Evolutionary conservation across 2,329 filamentous ascomycete species (phyloP).

Genomic region (Diplodia corticola): DNA sequence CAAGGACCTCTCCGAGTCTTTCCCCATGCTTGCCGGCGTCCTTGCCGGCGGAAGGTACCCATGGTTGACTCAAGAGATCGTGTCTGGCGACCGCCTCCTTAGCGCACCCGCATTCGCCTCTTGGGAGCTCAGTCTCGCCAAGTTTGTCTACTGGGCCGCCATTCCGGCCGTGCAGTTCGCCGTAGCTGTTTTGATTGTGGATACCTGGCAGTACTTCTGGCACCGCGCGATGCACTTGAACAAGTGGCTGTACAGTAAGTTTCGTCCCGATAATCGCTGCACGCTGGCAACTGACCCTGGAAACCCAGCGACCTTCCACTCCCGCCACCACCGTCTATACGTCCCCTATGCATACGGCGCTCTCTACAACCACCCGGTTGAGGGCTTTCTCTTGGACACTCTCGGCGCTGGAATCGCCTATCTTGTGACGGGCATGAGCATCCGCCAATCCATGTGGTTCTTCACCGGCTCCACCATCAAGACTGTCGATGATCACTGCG

Average conservation of each 20-base stretch:
- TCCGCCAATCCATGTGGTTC: constrained; percentile 84
- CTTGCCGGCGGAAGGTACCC: constrained; percentile 82
- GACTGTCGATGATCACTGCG: constrained; percentile 96
- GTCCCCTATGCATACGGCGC: constrained; percentile 97
- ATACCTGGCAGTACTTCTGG: constrained; percentile 98
- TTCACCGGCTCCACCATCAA: constrained; percentile 90
- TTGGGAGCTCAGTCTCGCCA: constrained; percentile 78
- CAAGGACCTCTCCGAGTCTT: constrained; percentile 68
- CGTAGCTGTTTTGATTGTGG: constrained; percentile 72
- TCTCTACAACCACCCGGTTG: constrained; percentile 93
- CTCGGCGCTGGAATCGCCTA: constrained; percentile 83
- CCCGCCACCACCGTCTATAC: constrained; percentile 92
- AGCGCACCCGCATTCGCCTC: constrained; percentile 71
- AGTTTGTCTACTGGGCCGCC: constrained; percentile 74
- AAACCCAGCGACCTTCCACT: constrained; percentile 80
- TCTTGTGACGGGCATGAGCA: constrained; percentile 77
- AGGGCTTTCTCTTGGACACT: constrained; percentile 92
- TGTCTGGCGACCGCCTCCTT: constrained; percentile 51
- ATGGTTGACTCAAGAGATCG: constrained; percentile 61
- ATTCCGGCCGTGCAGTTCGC: constrained; percentile 78
- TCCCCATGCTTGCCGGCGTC: constrained; percentile 73
- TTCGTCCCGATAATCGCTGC: not conserved
- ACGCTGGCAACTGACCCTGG: not conserved
- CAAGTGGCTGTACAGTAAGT: constrained; percentile 92
- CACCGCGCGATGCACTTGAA: constrained; percentile 97